Conservation (phyloP, 345 rosid genomes). For the Tarenaya hassleriana region DNA sequence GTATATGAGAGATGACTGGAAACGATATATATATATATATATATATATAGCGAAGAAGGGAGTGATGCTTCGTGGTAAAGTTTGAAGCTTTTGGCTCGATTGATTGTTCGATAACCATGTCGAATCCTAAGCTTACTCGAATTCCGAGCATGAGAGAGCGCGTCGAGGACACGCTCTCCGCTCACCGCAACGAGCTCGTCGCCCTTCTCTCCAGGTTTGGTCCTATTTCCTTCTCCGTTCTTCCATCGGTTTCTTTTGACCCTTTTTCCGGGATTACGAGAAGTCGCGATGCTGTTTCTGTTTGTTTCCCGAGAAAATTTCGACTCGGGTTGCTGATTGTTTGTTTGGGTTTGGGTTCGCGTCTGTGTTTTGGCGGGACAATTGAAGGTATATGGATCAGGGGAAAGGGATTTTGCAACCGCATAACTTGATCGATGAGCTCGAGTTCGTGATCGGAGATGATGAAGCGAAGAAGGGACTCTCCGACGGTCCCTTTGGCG, state of each 20-base stretch:
- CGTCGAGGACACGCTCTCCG: conserved; percentile 80
- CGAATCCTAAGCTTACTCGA: conserved; percentile 46
- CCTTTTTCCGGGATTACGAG: not conserved
- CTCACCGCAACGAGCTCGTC: conserved; percentile 84
- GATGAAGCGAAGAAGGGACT: conserved; percentile 46
- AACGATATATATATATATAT: no score
- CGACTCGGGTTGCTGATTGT: not conserved
- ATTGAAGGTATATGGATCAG: conserved; percentile 76
- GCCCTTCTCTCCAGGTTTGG: conserved; percentile 86
- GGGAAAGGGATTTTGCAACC: conserved; percentile 91
- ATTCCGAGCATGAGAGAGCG: conserved; percentile 76
- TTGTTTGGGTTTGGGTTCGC: not conserved
- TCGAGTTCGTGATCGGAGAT: conserved; percentile 50
- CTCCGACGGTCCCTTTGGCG: conserved; percentile 65
- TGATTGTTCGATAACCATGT: conserved; percentile 37
- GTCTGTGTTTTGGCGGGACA: conserved; percentile 8
- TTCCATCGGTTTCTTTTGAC: not conserved
- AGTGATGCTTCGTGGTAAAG: no score
- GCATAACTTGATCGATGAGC: conserved; percentile 79
- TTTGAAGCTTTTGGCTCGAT: not conserved
- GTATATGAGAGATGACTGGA: no score
- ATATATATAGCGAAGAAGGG: no score
- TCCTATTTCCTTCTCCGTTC: not conserved
- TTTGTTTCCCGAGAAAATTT: conserved; percentile 16
- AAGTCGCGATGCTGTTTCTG: not conserved